Percentiles rank a stretch among this genome's conserved stretches.
These are phyloP conservation scores for Phytomonas sp. DNA, from an alignment of 208 protist genomes.

Conservation along the genomic window DNA sequence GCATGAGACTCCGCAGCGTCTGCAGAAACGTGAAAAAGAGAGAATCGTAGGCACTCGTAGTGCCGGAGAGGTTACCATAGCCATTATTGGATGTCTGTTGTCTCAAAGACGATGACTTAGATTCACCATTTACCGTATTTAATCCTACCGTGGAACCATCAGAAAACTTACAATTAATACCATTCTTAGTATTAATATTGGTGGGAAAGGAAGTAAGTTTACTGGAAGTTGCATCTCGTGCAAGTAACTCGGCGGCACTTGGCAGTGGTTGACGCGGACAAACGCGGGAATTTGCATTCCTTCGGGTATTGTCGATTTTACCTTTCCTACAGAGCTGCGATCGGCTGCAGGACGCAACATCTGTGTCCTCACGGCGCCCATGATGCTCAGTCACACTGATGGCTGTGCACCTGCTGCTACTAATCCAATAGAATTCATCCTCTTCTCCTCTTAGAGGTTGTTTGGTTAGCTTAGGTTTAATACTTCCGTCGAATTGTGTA, in stretches of 20 bases:
- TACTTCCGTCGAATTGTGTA: background rate
- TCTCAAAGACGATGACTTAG: background rate
- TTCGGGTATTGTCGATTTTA: background rate
- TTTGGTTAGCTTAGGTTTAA: background rate
- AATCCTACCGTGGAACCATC: background rate
- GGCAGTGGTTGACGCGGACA: background rate
- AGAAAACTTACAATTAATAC: constrained; percentile 12
- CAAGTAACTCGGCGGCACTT: background rate
- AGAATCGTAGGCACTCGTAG: background rate
- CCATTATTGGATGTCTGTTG: background rate
- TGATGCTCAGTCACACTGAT: background rate
- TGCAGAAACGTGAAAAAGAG: background rate
- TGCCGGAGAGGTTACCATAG: background rate
- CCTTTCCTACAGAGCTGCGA: background rate
- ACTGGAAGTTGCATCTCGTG: background rate
- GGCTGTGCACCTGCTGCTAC: background rate
- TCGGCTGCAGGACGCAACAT: background rate
- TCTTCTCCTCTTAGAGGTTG: background rate
- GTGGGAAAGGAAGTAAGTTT: background rate
- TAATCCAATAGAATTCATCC: background rate
- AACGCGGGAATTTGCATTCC: background rate
- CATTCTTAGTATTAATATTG: background rate
- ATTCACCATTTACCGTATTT: constrained; percentile 3
- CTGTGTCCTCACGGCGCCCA: background rate
- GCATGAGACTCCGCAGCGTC: background rate